Evolutionary conservation across 2,329 filamentous ascomycete genomes (phyloP).

Genomic region (Ophidiomyces ophidiicola): DNA sequence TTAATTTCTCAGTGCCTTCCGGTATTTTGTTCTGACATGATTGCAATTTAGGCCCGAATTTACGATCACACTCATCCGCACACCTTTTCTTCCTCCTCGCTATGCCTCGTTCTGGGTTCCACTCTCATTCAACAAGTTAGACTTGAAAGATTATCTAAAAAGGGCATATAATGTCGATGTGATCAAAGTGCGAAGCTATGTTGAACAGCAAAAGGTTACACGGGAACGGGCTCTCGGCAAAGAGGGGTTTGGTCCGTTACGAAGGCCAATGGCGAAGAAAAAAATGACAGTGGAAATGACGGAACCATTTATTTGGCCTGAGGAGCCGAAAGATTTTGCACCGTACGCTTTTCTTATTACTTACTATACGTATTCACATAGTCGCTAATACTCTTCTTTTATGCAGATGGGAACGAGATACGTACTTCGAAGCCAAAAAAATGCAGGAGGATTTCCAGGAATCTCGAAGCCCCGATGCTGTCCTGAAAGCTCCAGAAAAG

Average conservation of each 20-base stretch:
- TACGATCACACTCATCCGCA: conserved; percentile 64
- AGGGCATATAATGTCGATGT: conserved; percentile 70
- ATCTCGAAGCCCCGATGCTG: conserved; percentile 24
- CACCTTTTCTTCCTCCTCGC: conserved; percentile 58
- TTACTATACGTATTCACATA: too few relatives aligned
- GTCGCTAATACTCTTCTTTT: conserved; percentile 8
- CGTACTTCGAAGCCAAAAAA: conserved; percentile 44
- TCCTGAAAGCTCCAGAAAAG: conserved; percentile 30
- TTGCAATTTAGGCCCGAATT: conserved; percentile 58
- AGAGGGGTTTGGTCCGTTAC: conserved; percentile 45
- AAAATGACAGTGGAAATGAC: conserved; percentile 89
- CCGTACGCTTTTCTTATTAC: conserved; percentile 36
- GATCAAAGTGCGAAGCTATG: conserved; percentile 61
- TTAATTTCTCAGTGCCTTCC: too few relatives aligned
- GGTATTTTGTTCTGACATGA: too few relatives aligned
- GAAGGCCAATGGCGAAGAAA: conserved; percentile 64
- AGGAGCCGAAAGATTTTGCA: conserved; percentile 48
- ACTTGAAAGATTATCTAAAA: conserved; percentile 87
- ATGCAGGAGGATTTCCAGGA: conserved; percentile 34
- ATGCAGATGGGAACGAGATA: conserved; percentile 49
- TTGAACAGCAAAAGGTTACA: conserved; percentile 56
- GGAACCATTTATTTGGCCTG: conserved; percentile 79
- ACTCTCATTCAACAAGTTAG: conserved; percentile 87
- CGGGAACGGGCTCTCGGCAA: conserved; percentile 26
- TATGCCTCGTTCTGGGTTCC: conserved; percentile 87